Percentiles rank a stretch among this genome's conserved stretches.
Conservation (phyloP, 805 yeast species). For the Lipomyces orientalis region DNA sequence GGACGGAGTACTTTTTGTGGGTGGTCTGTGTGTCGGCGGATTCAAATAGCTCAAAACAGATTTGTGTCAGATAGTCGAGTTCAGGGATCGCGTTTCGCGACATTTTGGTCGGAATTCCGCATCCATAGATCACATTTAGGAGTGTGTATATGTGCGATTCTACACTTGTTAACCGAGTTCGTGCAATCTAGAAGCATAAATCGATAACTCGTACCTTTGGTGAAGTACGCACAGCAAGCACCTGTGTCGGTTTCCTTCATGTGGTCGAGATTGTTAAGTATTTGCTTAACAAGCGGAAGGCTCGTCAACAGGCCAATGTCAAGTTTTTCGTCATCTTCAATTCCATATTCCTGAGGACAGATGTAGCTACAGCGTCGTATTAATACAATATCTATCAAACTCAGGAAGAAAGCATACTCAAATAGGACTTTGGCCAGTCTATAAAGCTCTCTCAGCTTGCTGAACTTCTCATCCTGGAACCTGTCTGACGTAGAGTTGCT, state of each 20-base stretch:
- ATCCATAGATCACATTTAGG: conserved; percentile 86
- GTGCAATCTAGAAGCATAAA: not conserved
- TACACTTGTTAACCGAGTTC: not conserved
- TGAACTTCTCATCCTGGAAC: conserved; percentile 30
- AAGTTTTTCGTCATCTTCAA: conserved; percentile 89
- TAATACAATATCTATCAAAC: not conserved
- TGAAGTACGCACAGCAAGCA: conserved; percentile 86
- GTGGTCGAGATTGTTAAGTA: conserved; percentile 75
- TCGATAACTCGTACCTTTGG: conserved; percentile 55
- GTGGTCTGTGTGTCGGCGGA: conserved; percentile 45
- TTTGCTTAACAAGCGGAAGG: conserved; percentile 88
- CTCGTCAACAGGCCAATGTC: conserved; percentile 96
- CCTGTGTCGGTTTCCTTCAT: conserved; percentile 82
- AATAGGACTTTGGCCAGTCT: conserved; percentile 89
- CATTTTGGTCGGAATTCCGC: conserved; percentile 92
- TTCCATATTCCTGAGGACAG: conserved; percentile 98
- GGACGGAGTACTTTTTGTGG: conserved; percentile 82
- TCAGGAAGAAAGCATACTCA: conserved; percentile 59
- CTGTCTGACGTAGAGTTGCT: conserved; percentile 42
- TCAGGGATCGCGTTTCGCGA: conserved; percentile 96
- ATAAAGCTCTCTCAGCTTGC: conserved; percentile 79
- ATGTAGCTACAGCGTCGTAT: conserved; percentile 49
- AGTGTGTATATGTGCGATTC: conserved; percentile 96
- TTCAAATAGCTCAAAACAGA: conserved; percentile 91
- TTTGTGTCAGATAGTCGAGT: conserved; percentile 91